A percentile compares a stretch with the other conserved stretches of the same genome.
Evolutionary conservation across 768 basidiomycete genomes (phyloP).

Genomic region (Mycena floridula): DNA sequence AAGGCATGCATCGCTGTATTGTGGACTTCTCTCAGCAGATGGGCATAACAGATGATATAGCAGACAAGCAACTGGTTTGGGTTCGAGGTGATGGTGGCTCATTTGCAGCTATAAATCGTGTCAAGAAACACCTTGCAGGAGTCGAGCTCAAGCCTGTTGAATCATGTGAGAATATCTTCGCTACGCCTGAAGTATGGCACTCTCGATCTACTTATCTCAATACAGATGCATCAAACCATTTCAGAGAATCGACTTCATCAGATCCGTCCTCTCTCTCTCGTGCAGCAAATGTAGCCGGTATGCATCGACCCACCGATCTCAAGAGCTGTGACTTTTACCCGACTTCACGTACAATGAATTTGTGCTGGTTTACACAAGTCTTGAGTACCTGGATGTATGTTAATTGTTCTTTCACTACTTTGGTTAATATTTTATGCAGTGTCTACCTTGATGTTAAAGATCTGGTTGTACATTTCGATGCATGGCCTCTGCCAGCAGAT

Average conservation of each 20-base stretch:
- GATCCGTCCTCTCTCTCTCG: conserved; percentile 11
- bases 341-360: conserved; percentile 1
- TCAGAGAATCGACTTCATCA: conserved; percentile 3
- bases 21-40: conserved; percentile 1
- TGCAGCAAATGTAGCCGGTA: not conserved
- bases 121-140: conserved; percentile 1
- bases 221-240: conserved; percentile 5
- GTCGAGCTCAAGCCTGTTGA: not conserved
- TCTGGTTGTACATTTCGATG: too few species aligned
- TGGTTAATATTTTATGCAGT: too few species aligned
- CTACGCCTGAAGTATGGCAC: conserved; percentile 10
- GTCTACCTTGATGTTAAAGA: too few species aligned
- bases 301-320: conserved; percentile 8
- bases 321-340: conserved; percentile 7
- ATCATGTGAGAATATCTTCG: not conserved
- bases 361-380: not conserved
- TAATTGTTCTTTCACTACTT: too few species aligned
- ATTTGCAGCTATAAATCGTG: not conserved
- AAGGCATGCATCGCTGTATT: not conserved
- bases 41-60: not conserved
- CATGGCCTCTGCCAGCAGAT: too few species aligned
- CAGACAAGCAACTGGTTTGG: not conserved
- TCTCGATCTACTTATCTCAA: conserved; percentile 8
- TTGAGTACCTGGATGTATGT: conserved; percentile 4
- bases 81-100: conserved; percentile 1